Conservation (phyloP, 768 basidiomycete species). For the Strobilomyces dryophilus region DNA sequence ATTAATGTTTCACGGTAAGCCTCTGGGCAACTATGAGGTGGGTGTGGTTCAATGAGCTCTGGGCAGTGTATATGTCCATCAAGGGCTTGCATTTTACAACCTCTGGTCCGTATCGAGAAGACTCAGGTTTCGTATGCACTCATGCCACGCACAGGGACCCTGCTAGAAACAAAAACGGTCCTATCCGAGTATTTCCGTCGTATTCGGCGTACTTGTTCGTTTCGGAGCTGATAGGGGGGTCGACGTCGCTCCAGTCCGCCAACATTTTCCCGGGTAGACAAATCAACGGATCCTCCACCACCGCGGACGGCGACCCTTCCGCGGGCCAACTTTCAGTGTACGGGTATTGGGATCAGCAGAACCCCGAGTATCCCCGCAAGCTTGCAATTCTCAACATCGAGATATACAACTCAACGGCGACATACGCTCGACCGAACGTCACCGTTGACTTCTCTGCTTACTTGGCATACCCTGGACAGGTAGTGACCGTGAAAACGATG, state of each 20-base stretch:
- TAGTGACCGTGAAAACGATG: conserved; percentile 38
- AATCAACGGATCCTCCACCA: conserved; percentile 48
- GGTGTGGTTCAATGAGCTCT: not conserved
- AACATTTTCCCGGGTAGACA: conserved; percentile 52
- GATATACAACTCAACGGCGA: conserved; percentile 47
- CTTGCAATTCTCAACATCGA: conserved; percentile 48
- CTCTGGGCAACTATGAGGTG: not conserved
- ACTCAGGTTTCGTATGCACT: not conserved
- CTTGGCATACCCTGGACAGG: conserved; percentile 23
- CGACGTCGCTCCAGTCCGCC: conserved; percentile 40
- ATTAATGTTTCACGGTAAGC: conserved; percentile 45
- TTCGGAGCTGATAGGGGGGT: conserved; percentile 43
- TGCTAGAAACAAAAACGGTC: conserved; percentile 44
- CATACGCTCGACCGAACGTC: conserved; percentile 37
- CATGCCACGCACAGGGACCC: conserved; percentile 38
- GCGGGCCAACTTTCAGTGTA: conserved; percentile 27
- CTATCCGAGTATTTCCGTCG: conserved; percentile 49
- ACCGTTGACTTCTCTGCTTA: conserved; percentile 45
- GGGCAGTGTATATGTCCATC: conserved; percentile 47
- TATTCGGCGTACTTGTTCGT: conserved; percentile 44
- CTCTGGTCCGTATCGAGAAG: conserved; percentile 36
- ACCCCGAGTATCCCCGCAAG: conserved; percentile 2
- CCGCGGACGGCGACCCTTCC: conserved; percentile 43
- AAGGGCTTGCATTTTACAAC: conserved; percentile 45
- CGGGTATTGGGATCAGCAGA: conserved; percentile 2